A percentile compares a stretch with the other conserved stretches of the same genome.
Evolutionary conservation across 2,329 filamentous ascomycete species (phyloP).

Genomic region (Neonectria faginata): DNA sequence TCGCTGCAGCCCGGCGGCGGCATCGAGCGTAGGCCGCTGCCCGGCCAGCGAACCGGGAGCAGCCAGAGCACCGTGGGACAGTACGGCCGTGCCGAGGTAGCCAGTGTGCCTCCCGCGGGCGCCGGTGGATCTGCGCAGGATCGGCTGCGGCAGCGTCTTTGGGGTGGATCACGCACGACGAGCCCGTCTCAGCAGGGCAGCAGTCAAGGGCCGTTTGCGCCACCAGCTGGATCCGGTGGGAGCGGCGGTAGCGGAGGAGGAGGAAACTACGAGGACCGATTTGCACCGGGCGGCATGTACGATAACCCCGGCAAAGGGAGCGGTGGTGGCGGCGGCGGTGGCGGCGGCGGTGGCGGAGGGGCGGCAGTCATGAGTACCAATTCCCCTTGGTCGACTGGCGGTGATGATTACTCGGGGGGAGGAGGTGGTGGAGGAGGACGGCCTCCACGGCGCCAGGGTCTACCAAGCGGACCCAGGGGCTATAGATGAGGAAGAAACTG

Average conservation of each 20-base stretch:
- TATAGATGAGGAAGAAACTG: slow-evolving; percentile 46
- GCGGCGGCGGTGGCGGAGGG: slow-evolving; percentile 48
- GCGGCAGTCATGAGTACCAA: slow-evolving; percentile 59
- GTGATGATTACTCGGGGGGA: slow-evolving; percentile 50
- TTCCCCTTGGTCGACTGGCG: slow-evolving; percentile 60
- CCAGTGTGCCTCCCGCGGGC: slow-evolving; percentile 48
- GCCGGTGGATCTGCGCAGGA: slow-evolving; percentile 77
- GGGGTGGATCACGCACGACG: slow-evolving; percentile 69
- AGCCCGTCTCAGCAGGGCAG: slow-evolving; percentile 60
- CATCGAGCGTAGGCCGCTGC: slow-evolving; percentile 51
- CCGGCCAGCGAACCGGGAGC: slow-evolving; percentile 65
- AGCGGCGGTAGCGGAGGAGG: slow-evolving; percentile 50
- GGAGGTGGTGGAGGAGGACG: slow-evolving; percentile 50
- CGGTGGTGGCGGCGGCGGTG: slow-evolving; percentile 30
- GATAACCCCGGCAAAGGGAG: slow-evolving; percentile 48
- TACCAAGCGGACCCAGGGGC: slow-evolving; percentile 60
- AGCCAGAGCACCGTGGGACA: slow-evolving; percentile 68
- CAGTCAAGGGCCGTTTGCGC: slow-evolving; percentile 60
- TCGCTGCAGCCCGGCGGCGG: slow-evolving; percentile 46
- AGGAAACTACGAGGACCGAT: slow-evolving; percentile 59
- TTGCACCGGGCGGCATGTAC: slow-evolving; percentile 59
- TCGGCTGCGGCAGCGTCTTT: slow-evolving; percentile 82
- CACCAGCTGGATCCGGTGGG: slow-evolving; percentile 49
- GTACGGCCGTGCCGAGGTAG: slow-evolving; percentile 35
- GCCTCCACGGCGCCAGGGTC: slow-evolving; percentile 52